Base-by-base conservation (phyloP, 2,329 filamentous ascomycete species). In the Aspergillus unguis region DNA sequence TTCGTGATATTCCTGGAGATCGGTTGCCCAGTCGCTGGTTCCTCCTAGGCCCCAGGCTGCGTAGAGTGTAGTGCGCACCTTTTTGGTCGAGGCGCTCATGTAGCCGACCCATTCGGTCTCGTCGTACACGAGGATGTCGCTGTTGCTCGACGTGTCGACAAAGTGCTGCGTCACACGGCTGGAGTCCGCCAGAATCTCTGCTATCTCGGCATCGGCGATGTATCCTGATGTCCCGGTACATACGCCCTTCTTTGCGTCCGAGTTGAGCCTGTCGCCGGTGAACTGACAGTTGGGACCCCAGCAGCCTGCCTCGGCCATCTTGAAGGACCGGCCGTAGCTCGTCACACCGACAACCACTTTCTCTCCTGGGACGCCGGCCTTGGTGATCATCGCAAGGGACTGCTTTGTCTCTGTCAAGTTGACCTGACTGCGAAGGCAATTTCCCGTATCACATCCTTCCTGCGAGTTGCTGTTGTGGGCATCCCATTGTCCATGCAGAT, bases 361-460 rank as follows among this genome's bases (percentile, higher is more conserved):
- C 4, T 25, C 10, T 8, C 23, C 35, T 4, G 48, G 33, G 17
- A 46, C 48, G 25, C 42, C 42, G 5, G 48, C 48, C 28, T 51
- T 51, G 35, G 48, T 51, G 35, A 48, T 73, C 69, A 40, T 58
- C 3, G 66, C 59, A 3, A 76, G 58, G 1, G 71, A 57, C 4
- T 59, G 51, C 0, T 48, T 47, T 0, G 66, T 72, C 49, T 75
- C 71, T 0, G 72, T 75, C 37, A 64, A 48, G 58, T 76, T 75
- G 50, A 74, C 36, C 11, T 48, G 45, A 8, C 26, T 31, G 35
- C 45, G 45, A 5, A 75, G 63, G 43, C 72, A 69, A 37, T 61
- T 58, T 5, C 66, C 63, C 2, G 26, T 23, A 3, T 48, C 32
- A 40, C 68, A 71, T 2, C 65, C 66, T 1, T 51, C 36, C 2